A percentile compares a stretch with the other conserved stretches of the same genome.
Conservation (phyloP, 1,139 yeast genomes). For the Saccharomyces hybrid region DNA sequence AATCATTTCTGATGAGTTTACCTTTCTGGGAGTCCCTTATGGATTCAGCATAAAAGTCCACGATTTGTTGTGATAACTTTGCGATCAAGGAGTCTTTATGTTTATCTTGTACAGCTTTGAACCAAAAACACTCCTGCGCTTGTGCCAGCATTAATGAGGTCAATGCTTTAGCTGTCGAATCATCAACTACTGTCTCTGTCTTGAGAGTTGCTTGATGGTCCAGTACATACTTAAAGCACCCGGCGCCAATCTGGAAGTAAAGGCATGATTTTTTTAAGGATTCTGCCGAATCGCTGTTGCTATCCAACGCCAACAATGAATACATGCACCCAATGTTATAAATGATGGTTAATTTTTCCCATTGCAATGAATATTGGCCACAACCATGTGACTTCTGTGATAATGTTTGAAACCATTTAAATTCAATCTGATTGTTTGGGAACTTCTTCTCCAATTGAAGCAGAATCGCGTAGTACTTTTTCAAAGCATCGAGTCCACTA, state of each 20-base stretch:
- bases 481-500: conserved; percentile 29
- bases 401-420: conserved; percentile 67
- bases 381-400: conserved; percentile 48
- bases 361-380: conserved; percentile 40
- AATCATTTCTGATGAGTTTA: conserved; percentile 49
- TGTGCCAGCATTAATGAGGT: conserved; percentile 61
- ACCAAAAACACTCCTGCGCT: conserved; percentile 85
- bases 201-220: conserved; percentile 19
- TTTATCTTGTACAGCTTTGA: conserved; percentile 51
- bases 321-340: conserved; percentile 64
- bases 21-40: conserved; percentile 41
- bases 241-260: conserved; percentile 65
- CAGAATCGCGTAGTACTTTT: conserved; percentile 34
- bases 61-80: conserved; percentile 55
- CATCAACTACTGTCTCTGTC: conserved; percentile 32
- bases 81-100: conserved; percentile 58
- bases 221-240: conserved; percentile 46
- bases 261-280: conserved; percentile 56
- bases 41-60: conserved; percentile 49
- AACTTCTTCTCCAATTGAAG: conserved; percentile 35
- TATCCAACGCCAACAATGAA: conserved; percentile 45
- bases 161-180: conserved; percentile 39
- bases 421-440: conserved; percentile 43
- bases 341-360: conserved; percentile 55
- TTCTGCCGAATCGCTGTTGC: conserved; percentile 39